phyloP scores from a whole-genome alignment of 176 grass and related monocot genomes.

The Musa acuminata region DNA sequence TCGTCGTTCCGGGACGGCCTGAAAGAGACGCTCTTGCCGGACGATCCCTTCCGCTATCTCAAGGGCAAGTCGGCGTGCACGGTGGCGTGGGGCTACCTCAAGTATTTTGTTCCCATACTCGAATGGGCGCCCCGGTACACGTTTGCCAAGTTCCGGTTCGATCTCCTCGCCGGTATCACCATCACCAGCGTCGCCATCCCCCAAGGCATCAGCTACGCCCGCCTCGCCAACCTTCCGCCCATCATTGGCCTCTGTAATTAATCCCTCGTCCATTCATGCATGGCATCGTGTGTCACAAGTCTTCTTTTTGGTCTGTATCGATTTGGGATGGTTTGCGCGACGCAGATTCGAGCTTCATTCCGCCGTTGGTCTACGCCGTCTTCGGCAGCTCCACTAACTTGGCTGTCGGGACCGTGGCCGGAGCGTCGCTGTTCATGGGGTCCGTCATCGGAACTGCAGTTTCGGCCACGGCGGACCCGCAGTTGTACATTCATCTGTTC shows the following conservation, averaged over 20 bases:
- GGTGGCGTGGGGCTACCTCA: conserved; percentile 34
- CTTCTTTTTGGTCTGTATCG: too few species aligned
- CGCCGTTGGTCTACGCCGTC: conserved; percentile 7
- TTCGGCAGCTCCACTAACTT: conserved; percentile 1
- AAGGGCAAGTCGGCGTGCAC: conserved; percentile 13
- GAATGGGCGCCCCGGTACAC: conserved; percentile 63
- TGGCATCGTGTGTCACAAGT: too few species aligned
- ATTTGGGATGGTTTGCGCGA: too few species aligned
- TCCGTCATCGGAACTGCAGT: background rate
- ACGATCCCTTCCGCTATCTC: conserved; percentile 78
- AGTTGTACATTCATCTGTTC: background rate
- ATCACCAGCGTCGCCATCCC: conserved; percentile 98
- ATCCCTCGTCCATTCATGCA: too few species aligned
- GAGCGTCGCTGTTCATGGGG: background rate
- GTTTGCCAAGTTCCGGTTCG: conserved; percentile 50
- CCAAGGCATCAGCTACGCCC: conserved; percentile 96
- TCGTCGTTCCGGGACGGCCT: conserved; percentile 31
- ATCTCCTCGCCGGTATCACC: conserved; percentile 85
- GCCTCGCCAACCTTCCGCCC: conserved; percentile 77
- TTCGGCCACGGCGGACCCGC: background rate
- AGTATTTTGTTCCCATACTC: conserved; percentile 63
- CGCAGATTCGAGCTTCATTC: conserved; percentile 86
- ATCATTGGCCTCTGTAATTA: conserved; percentile 70
- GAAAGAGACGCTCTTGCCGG: conserved; percentile 80
- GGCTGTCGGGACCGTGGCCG: conserved; percentile 1